Conservation (phyloP, 129 eudicot species). For the Pittosporum tobira region DNA sequence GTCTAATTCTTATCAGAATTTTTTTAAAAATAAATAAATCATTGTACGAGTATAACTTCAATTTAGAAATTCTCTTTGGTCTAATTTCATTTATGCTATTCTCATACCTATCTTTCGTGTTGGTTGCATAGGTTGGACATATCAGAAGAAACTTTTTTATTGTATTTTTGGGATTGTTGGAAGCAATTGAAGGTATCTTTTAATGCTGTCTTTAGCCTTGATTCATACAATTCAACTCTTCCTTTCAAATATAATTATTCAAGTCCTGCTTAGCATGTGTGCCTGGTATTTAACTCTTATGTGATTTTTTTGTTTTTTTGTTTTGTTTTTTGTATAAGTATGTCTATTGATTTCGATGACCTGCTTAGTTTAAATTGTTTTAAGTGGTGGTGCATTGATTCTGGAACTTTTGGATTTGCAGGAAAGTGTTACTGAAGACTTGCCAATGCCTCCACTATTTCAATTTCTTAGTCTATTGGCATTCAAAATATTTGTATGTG, state of each 20-base stretch:
- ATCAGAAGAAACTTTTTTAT: conserved; percentile 52
- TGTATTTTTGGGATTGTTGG: conserved; percentile 84
- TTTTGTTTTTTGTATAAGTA: too few species aligned
- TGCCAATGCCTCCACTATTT: conserved; percentile 94
- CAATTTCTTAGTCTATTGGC: conserved; percentile 85
- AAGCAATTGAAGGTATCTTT: conserved; percentile 58
- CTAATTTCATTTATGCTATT: conserved; percentile 3
- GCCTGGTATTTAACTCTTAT: too few species aligned
- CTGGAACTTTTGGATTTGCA: conserved; percentile 27
- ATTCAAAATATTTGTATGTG: conserved; percentile 61
- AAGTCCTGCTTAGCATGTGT: background rate
- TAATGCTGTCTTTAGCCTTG: background rate
- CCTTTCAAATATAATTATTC: background rate
- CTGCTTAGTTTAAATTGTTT: background rate
- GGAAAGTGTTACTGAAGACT: conserved; percentile 58
- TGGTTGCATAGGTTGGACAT: conserved; percentile 57
- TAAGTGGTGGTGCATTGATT: conserved; percentile 3
- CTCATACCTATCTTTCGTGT: conserved; percentile 8
- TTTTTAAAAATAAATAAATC: too few species aligned
- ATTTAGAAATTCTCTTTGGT: background rate
- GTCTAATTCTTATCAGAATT: too few species aligned
- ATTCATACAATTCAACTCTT: background rate
- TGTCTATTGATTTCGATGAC: background rate
- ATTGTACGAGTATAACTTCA: background rate
- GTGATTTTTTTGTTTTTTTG: too few species aligned